Percentiles rank a stretch among this genome's conserved stretches.
These are phyloP conservation scores for Solanum corneliomulleri DNA, from an alignment of 257 asterid species.

Conservation along the genomic window DNA sequence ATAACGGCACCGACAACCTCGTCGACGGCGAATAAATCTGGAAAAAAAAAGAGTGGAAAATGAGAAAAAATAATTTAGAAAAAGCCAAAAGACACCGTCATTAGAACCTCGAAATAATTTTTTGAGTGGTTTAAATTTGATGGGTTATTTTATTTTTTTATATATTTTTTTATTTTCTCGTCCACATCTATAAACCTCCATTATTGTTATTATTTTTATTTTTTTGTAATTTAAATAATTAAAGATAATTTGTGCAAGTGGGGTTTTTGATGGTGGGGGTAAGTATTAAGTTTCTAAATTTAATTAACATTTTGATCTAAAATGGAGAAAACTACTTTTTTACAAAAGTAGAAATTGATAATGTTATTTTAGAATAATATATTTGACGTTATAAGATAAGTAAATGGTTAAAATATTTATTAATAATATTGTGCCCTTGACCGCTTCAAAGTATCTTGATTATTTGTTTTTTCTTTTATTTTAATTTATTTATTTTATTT, in stretches of 20 bases:
- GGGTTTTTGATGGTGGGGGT: not conserved
- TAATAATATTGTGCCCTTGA: not conserved
- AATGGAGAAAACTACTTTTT: not conserved
- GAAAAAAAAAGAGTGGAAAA: not conserved
- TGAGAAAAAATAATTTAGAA: not conserved
- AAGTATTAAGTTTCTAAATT: not conserved
- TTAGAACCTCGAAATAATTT: not conserved
- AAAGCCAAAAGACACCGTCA: slow-evolving; percentile 11
- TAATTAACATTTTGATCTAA: not conserved
- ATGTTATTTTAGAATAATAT: not conserved
- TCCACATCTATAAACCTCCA: slow-evolving; percentile 2
- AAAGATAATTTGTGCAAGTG: not conserved
- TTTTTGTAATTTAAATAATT: not conserved
- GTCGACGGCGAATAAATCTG: not conserved
- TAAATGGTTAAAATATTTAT: not conserved
- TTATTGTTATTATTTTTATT: not conserved
- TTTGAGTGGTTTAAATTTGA: slow-evolving; percentile 3
- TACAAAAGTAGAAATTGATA: not conserved
- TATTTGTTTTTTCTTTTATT: no score
- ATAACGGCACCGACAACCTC: not conserved
- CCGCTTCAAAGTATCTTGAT: not conserved
- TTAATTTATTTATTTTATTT: rapidly evolving
- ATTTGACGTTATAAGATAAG: not conserved
- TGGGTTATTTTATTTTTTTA: not conserved
- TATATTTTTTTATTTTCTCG: not conserved